Conservation (phyloP, 495 filamentous ascomycete genomes). For the Lepraria neglecta region DNA sequence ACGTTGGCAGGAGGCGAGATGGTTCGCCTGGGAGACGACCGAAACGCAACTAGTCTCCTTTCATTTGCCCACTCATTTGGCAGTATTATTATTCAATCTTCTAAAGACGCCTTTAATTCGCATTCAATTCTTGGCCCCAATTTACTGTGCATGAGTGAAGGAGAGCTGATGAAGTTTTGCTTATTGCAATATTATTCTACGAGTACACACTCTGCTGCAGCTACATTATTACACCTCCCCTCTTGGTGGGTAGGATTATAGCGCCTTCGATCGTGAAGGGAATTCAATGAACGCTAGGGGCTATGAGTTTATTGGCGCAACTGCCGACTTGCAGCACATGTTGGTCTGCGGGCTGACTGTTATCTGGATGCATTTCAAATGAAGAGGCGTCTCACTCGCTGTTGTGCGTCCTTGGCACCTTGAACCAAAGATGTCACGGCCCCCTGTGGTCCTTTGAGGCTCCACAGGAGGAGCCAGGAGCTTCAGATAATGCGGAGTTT, state of each 20-base stretch:
- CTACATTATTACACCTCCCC: background rate
- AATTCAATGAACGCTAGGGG: background rate
- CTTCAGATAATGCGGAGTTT: constrained; percentile 6
- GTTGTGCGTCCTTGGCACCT: background rate
- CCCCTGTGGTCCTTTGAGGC: background rate
- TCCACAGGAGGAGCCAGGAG: background rate
- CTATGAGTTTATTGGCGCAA: constrained; percentile 9
- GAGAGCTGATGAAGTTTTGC: background rate
- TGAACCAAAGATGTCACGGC: background rate
- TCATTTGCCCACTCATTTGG: constrained; percentile 12
- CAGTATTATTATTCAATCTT: background rate
- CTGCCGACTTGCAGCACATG: constrained; percentile 13
- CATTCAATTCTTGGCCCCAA: background rate
- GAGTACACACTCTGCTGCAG: background rate
- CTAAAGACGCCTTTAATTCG: background rate
- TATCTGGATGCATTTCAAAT: background rate
- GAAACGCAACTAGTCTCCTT: background rate
- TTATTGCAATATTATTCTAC: background rate
- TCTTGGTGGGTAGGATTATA: constrained; percentile 1
- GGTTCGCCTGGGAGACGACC: too few relatives aligned
- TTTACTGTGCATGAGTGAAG: constrained; percentile 1
- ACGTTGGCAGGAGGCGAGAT: constrained; percentile 3
- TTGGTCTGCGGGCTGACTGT: constrained; percentile 5
- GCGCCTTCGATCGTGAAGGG: constrained; percentile 9
- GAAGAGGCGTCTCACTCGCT: background rate